Percentiles rank a stretch among this genome's conserved stretches.
Conservation (phyloP, 371 early-diverging fungal species). For the Synchytrium microbalum region DNA sequence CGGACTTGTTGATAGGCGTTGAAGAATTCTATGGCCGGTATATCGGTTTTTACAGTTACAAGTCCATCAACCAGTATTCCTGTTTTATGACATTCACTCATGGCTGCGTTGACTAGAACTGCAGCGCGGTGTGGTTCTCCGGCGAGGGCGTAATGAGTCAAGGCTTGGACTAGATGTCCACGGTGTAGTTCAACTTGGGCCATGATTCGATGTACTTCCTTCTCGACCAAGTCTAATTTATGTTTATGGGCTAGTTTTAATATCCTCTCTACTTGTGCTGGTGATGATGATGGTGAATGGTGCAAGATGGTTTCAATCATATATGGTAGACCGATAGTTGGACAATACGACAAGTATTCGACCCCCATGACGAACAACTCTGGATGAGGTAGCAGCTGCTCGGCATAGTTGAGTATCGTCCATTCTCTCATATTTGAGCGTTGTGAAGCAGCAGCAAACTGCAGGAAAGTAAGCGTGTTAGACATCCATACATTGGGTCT, state of each 20-base stretch:
- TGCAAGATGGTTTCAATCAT: conserved; percentile 13
- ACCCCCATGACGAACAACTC: conserved; percentile 14
- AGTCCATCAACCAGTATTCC: conserved; percentile 7
- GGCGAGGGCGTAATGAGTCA: neutral
- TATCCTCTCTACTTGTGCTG: too few relatives aligned
- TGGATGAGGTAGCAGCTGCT: conserved; percentile 14
- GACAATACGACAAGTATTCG: conserved; percentile 18
- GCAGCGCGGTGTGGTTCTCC: neutral
- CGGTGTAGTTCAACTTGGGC: conserved; percentile 9
- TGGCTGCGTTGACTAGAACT: conserved; percentile 15
- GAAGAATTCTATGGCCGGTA: conserved; percentile 15
- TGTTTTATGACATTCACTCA: conserved; percentile 11
- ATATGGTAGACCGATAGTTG: conserved; percentile 5
- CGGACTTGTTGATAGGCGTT: conserved; percentile 21
- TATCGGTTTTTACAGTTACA: conserved; percentile 5
- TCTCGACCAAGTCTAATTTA: conserved; percentile 8
- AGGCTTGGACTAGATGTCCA: neutral
- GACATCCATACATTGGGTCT: too few relatives aligned
- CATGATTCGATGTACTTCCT: conserved; percentile 12
- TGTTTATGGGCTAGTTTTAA: conserved; percentile 8
- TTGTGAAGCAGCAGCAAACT: neutral
- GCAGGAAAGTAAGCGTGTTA: neutral
- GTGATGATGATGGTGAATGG: conserved; percentile 13
- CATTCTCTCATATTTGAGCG: conserved; percentile 9
- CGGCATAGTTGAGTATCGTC: conserved; percentile 17